Base-by-base conservation (phyloP, 441 rosid genomes). In the Theobroma grandiflorum region DNA sequence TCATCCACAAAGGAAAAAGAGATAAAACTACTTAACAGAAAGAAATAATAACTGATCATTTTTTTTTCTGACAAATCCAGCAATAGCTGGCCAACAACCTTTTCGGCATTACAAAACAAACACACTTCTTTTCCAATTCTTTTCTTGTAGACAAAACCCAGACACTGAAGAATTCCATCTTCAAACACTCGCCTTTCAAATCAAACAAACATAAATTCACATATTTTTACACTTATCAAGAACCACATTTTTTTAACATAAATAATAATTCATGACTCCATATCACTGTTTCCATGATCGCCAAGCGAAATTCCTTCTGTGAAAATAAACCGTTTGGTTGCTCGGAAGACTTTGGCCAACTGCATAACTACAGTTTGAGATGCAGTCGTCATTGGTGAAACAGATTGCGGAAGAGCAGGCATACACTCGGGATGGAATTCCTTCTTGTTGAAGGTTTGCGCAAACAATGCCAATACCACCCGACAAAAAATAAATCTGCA, bases 401-500 rank as follows among this genome's bases (percentile, higher is more conserved):
- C 79, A 66, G 85, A 83, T 45, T 82, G 85, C 3, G 98, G 98
- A 68, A 96, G 97, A 47, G 80, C 64, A 16, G 98, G 99, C 61
- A 88, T 63, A 53, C 98, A 96, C 35, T 85, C 89, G 10, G 99
- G 98, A 75, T 88, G 90, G 65, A 84, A 90, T 83, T 96, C 94
- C 83, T 87, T 87, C 87, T 91, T 91, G 66, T 86, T 85, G 14
- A 78, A 84, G 64, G 90, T 84, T 76, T 89, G 88, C 50, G 83
- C 84, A 77, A 89, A 88, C 4, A 91, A 88, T 7, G 92, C 79
- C 86, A 96, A 79, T 67, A 90, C 98, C 10, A 92, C 91, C 80
- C 93, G 90, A 66, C 96, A 94, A 82, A 93, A 94, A 53, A 96
- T 62, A 84, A 94, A 96, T 87, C 98, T 96, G 95, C 81, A 65